Conservation (phyloP, 257 asterid species). For the Salvia hispanica region DNA sequence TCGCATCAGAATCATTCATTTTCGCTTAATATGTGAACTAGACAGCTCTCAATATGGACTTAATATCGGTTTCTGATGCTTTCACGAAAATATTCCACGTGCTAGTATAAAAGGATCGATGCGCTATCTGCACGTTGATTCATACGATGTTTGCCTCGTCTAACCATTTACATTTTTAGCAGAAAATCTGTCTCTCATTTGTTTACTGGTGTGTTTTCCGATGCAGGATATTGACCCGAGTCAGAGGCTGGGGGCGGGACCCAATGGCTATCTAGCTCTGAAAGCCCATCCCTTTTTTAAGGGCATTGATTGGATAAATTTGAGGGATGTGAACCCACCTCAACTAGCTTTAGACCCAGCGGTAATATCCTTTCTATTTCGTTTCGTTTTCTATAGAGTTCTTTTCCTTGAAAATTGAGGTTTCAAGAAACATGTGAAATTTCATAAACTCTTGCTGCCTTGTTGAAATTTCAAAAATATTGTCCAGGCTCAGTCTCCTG, state of each 20-base stretch:
- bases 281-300: constrained; percentile 82
- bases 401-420: not conserved
- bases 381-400: not conserved
- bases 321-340: constrained; percentile 75
- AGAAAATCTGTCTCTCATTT: too few species aligned
- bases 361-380: constrained; percentile 41
- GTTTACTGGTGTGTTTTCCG: constrained; percentile 5
- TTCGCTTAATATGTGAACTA: not conserved
- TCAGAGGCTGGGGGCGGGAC: constrained; percentile 92
- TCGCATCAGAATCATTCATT: not conserved
- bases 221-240: constrained; percentile 86
- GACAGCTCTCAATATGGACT: too few species aligned
- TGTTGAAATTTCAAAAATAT: not conserved
- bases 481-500: constrained; percentile 49
- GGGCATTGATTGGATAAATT: constrained; percentile 75
- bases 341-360: constrained; percentile 67
- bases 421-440: constrained; percentile 6
- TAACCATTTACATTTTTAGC: not conserved
- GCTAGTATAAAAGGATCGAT: not conserved
- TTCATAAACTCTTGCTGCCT: not conserved
- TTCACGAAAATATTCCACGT: not conserved
- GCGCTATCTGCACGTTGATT: too few species aligned
- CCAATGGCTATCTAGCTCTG: constrained; percentile 72
- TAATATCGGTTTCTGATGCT: not conserved
- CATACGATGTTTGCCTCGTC: not conserved